Evolutionary conservation across 202 grass and related monocot genomes (phyloP).

Genomic region (Zizania palustris): DNA sequence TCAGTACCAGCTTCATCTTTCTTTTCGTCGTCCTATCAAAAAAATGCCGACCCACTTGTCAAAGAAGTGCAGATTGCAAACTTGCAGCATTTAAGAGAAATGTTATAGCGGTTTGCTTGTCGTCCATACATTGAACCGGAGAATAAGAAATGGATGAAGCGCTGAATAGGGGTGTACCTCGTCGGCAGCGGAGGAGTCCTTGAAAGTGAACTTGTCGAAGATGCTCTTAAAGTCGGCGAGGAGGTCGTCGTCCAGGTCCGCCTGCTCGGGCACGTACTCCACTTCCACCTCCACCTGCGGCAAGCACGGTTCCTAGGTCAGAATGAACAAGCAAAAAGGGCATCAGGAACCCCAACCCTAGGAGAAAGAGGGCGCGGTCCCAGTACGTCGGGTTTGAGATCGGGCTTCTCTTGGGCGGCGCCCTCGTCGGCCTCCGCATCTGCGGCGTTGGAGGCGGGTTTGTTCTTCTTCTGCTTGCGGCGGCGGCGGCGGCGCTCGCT

Average conservation of each 20-base stretch:
- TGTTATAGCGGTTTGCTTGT: neutral
- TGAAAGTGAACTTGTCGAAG: slow-evolving; percentile 91
- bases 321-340: neutral
- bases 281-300: slow-evolving; percentile 59
- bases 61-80: neutral
- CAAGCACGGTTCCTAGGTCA: neutral
- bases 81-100: neutral
- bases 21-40: slow-evolving; percentile 57
- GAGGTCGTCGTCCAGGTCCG: slow-evolving; percentile 68
- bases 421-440: slow-evolving; percentile 5
- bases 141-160: neutral
- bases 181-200: slow-evolving; percentile 43
- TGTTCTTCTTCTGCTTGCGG: slow-evolving; percentile 90
- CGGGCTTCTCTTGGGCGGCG: slow-evolving; percentile 40
- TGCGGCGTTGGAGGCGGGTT: slow-evolving; percentile 22
- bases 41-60: neutral
- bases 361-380: neutral
- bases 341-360: slow-evolving; percentile 4
- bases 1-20: slow-evolving; percentile 64
- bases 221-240: slow-evolving; percentile 79
- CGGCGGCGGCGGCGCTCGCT: slow-evolving; percentile 73
- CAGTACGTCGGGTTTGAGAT: slow-evolving; percentile 48
- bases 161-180: slow-evolving; percentile 41
- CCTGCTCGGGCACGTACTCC: slow-evolving; percentile 88
- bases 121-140: neutral